Conservation (phyloP, 257 asterid genomes). For the Petunia secreta region DNA sequence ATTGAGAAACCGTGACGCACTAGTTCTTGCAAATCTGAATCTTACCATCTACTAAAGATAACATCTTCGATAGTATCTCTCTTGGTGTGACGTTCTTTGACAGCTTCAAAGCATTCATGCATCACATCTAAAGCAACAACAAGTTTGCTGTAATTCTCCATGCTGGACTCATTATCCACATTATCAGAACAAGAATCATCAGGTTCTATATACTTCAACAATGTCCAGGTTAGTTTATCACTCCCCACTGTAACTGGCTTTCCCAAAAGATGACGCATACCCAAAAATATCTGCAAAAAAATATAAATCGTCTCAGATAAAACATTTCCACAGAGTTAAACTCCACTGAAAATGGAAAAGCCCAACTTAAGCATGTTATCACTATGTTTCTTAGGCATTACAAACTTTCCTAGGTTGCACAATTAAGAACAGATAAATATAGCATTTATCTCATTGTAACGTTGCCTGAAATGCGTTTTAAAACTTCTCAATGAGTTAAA, state of each 20-base stretch:
- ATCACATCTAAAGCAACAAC: conserved; percentile 75
- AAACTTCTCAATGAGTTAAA: background rate
- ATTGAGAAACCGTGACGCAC: too few relatives aligned
- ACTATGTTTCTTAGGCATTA: conserved; percentile 17
- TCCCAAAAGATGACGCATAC: conserved; percentile 12
- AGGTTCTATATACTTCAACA: conserved; percentile 51
- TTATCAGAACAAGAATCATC: conserved; percentile 37
- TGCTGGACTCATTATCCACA: conserved; percentile 41
- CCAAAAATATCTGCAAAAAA: conserved; percentile 63
- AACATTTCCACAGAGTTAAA: background rate
- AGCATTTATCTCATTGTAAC: background rate
- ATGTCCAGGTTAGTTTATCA: conserved; percentile 26
- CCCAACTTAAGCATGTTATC: background rate
- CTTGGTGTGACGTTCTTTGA: conserved; percentile 65
- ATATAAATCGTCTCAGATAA: conserved; percentile 7
- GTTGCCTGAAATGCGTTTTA: background rate
- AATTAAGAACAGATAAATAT: background rate
- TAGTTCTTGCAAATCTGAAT: conserved; percentile 15
- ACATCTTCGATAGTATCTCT: conserved; percentile 88
- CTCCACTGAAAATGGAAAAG: conserved; percentile 17
- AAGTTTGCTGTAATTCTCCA: conserved; percentile 69
- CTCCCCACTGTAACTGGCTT: conserved; percentile 20
- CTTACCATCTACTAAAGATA: conserved; percentile 77
- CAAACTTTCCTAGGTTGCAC: conserved; percentile 11
- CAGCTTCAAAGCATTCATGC: conserved; percentile 91